Conservation (phyloP, 805 yeast species). For the Schwanniomyces sp. region DNA sequence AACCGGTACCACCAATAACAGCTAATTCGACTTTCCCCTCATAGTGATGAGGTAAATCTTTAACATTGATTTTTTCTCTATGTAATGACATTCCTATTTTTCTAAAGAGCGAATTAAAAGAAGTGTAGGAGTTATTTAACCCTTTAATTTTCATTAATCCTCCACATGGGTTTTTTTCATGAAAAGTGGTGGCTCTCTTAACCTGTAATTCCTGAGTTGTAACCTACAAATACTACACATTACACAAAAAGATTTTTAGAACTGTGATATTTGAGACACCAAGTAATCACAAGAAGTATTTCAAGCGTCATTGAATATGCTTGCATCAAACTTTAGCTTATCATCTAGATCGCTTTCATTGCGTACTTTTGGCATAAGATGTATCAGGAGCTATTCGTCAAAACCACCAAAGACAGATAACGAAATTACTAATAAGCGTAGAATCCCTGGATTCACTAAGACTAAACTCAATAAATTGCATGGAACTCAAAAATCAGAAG, state of each 20-base stretch:
- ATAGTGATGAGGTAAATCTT: conserved; percentile 50
- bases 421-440: background rate
- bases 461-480: conserved; percentile 4
- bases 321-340: conserved; percentile 1
- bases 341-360: background rate
- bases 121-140: background rate
- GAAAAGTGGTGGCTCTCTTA: background rate
- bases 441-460: conserved; percentile 1
- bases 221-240: background rate
- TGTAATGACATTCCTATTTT: conserved; percentile 30
- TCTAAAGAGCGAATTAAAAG: background rate
- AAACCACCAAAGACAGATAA: conserved; percentile 10
- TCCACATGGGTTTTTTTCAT: background rate
- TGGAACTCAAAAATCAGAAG: background rate
- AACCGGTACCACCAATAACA: conserved; percentile 97
- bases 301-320: background rate
- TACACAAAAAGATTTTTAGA: background rate
- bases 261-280: background rate
- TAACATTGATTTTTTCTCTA: conserved; percentile 27
- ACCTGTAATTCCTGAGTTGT: background rate
- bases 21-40: conserved; percentile 75
- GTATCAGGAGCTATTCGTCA: conserved; percentile 6
- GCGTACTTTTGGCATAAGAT: background rate
- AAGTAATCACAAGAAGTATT: background rate
- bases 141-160: background rate